Base-by-base conservation (phyloP, 2,329 filamentous ascomycete species). In the Dactylonectria estremocensis region DNA sequence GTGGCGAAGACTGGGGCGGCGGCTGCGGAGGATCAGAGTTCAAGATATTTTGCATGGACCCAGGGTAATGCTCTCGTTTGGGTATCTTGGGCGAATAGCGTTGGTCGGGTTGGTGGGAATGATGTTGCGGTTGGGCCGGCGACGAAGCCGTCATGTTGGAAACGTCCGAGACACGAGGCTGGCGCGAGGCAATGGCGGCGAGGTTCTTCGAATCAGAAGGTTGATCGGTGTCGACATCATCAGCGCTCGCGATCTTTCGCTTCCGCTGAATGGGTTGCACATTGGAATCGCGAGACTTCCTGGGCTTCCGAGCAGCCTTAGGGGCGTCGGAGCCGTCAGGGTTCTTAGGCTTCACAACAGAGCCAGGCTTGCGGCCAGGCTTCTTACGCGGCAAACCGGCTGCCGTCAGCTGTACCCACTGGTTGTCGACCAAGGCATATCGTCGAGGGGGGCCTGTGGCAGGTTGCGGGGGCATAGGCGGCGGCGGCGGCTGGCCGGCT, bases 361-460 rank as follows among this genome's bases (percentile, higher is more conserved):
- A 88, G 76, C 86, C 92, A 75, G 90, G 89, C 76, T 92, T 92
- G 56, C 90, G 86, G 22, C 89, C 89, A 20, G 89, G 89, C 80
- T 91, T 92, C 80, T 90, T 90, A 5, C 89, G 81, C 0, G 88
- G 88, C 7, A 89, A 76, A 11, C 88, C 88, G 58, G 88, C 88
- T 28, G 88, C 88, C 0, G 88, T 90, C 59, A 90, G 79, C 68
- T 83, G 84, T 31, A 86, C 84, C 72, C 79, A 79, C 74, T 81
- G 71, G 69, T 83, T 77, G 69, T 85, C 78, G 68, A 81, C 75
- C n/a, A 75, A 61, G 13, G 76, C 79, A 46, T 76, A 83, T 45
- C 76, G 72, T 69, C 78, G 82, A 18, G 74, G 73, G 11, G 77
- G 67, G 9, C 76, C 72, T 4, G 60, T 72, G 50, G 67, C 73